Conservation (phyloP, 768 basidiomycete species). For the Kwoniella heveanensis region DNA sequence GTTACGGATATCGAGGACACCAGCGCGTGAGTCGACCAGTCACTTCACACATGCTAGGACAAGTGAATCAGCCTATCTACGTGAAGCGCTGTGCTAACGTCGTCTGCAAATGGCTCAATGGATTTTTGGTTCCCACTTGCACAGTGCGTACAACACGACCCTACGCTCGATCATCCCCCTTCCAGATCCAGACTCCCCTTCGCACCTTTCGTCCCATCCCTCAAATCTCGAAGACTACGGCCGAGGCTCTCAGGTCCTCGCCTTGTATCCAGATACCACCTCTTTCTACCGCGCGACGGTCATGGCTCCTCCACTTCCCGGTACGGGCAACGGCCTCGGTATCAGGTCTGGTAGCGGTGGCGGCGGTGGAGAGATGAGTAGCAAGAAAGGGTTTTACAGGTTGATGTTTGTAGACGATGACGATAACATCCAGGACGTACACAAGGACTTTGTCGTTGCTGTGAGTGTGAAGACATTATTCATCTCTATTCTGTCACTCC, state of each 20-base stretch:
- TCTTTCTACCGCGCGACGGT: conserved; percentile 58
- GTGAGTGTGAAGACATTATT: too few species aligned
- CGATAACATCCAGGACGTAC: conserved; percentile 35
- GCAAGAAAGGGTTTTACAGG: conserved; percentile 39
- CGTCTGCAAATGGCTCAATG: too few species aligned
- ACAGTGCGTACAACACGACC: conserved; percentile 49
- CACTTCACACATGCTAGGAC: too few species aligned
- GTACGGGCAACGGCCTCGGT: conserved; percentile 34
- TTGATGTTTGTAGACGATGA: conserved; percentile 54
- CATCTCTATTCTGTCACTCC: too few species aligned
- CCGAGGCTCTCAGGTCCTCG: conserved; percentile 52
- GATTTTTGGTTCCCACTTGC: not conserved
- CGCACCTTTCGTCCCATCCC: conserved; percentile 52
- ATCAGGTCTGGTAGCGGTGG: conserved; percentile 15
- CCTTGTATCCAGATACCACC: conserved; percentile 59
- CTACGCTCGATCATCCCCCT: conserved; percentile 58
- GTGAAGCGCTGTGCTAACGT: too few species aligned
- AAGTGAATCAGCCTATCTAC: too few species aligned
- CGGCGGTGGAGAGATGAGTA: conserved; percentile 21
- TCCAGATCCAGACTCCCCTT: conserved; percentile 52
- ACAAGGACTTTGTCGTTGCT: conserved; percentile 42
- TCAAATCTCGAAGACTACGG: conserved; percentile 52
- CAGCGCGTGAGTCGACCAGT: not conserved
- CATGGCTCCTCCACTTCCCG: conserved; percentile 36
- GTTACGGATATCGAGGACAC: conserved; percentile 57